These are phyloP conservation scores for Torulaspora globosa DNA, from an alignment of 1,139 yeast genomes.

Conservation along the genomic window DNA sequence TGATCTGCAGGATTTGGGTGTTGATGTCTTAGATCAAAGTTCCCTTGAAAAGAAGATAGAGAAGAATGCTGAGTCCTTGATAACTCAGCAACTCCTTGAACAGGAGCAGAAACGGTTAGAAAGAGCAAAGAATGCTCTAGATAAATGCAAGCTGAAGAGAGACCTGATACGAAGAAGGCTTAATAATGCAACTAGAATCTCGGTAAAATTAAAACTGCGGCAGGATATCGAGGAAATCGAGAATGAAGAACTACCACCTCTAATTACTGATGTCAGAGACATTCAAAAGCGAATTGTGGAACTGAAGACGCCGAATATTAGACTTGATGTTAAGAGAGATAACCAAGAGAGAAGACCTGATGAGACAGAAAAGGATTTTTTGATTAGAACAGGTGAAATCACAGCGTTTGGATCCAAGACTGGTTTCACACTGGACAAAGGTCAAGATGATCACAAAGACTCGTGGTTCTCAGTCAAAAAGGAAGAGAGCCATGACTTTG, in stretches of 20 bases:
- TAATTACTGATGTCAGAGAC: conserved; percentile 60
- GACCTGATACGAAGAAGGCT: conserved; percentile 48
- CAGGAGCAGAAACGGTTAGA: conserved; percentile 69
- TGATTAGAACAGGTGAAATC: conserved; percentile 84
- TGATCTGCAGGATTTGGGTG: conserved; percentile 41
- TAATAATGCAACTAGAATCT: conserved; percentile 57
- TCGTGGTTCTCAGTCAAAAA: conserved; percentile 22
- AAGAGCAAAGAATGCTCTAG: conserved; percentile 52
- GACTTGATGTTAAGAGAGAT: conserved; percentile 20
- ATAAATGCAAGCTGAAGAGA: conserved; percentile 45
- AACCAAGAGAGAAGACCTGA: conserved; percentile 47
- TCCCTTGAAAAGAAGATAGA: conserved; percentile 71
- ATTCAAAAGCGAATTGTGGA: conserved; percentile 53
- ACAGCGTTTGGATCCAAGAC: conserved; percentile 85
- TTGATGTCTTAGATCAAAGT: conserved; percentile 65
- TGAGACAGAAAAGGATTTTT: conserved; percentile 73
- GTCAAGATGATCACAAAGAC: conserved; percentile 27
- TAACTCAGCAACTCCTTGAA: conserved; percentile 61
- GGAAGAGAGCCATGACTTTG: conserved; percentile 8
- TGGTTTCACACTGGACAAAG: conserved; percentile 44
- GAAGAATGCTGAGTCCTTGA: conserved; percentile 58
- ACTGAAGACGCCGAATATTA: conserved; percentile 24
- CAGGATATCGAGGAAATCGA: conserved; percentile 54
- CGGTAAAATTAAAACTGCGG: conserved; percentile 54
- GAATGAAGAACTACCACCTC: conserved; percentile 49